Evolutionary conservation across 805 yeast species (phyloP), one percentile per base, ranked within the genome.

Genomic region (Candida pseudofarinosa): DNA sequence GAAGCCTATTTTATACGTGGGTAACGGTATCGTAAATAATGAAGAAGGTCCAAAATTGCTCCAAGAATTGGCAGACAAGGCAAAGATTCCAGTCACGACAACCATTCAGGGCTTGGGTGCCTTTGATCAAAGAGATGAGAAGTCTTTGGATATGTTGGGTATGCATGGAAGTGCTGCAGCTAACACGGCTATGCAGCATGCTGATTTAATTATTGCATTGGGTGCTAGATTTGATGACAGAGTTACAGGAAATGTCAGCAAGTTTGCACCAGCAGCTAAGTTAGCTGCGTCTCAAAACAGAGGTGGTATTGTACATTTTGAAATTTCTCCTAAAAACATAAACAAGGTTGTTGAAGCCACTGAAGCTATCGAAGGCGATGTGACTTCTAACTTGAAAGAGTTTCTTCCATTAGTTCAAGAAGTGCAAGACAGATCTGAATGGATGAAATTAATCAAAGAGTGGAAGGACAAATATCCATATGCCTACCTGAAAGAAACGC

Each of bases 161-260:
- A 93, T 93, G 99, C 99, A 93, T 68, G 99, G 99, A 51, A 77
- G 83, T 47, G 97, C 89, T 39, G 88, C 89, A 55, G 99, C 99
- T 54, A 93, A 93, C 75, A 63, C 85, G 58, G 95, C 98, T 41
- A 84, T 93, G 54, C 99, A 93, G 73, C 75, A 81, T 46, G 96
- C 98, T 33, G 99, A 93, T 67, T 72, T 90, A 56, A 88, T 93
- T 60, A 69, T 93, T 49, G 98, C 98, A 14, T 74, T 93, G 35
- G 99, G 99, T 62, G 96, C 98, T 31, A 81, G 99, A 65, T 93
- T 93, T 58, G 99, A 93, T 69, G 99, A 93, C 73, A 90, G 99
- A 75, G 99, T 93, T 55, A 93, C 99, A 35, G 84, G 93, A 58
- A 79, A 79, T 58, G 74, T 93, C 43, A 51, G 85, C 48, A 85